Conservation (phyloP, 257 asterid genomes). For the Solanum medicagineum region DNA sequence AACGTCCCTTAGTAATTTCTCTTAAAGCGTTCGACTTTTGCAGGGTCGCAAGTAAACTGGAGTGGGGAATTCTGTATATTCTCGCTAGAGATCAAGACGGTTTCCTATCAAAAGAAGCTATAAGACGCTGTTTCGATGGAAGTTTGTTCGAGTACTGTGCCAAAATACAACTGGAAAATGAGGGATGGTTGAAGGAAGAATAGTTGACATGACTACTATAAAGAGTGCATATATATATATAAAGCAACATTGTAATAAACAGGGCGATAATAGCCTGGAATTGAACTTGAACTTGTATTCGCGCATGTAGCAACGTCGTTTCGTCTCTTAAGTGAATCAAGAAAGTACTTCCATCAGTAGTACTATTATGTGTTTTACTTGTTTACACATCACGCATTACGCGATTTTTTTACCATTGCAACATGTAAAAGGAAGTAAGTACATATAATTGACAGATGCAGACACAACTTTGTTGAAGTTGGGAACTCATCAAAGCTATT, state of each 20-base stretch:
- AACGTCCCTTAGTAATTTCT: background rate
- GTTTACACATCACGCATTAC: too few species aligned
- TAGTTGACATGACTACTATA: background rate
- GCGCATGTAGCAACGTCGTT: background rate
- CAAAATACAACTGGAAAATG: conserved; percentile 33
- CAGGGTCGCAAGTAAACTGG: conserved; percentile 41
- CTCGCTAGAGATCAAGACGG: conserved; percentile 78
- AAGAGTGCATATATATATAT: background rate
- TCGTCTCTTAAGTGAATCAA: background rate
- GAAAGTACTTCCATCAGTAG: background rate
- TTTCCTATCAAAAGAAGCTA: conserved; percentile 69
- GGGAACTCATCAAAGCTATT: background rate
- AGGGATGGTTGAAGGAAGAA: conserved; percentile 1
- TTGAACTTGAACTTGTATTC: background rate
- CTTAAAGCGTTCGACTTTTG: background rate
- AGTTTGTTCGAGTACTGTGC: conserved; percentile 83
- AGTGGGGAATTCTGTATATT: conserved; percentile 50
- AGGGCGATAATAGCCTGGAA: background rate
- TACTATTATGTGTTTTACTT: too few species aligned
- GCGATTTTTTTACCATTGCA: background rate
- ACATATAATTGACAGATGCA: background rate
- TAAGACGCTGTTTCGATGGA: conserved; percentile 74
- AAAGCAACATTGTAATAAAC: background rate
- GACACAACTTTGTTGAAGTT: background rate
- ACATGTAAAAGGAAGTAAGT: background rate